Evolutionary conservation across 2,329 filamentous ascomycete genomes (phyloP), one percentile per base, ranked within the genome.

Genomic region (Phialemoniopsis sp.): DNA sequence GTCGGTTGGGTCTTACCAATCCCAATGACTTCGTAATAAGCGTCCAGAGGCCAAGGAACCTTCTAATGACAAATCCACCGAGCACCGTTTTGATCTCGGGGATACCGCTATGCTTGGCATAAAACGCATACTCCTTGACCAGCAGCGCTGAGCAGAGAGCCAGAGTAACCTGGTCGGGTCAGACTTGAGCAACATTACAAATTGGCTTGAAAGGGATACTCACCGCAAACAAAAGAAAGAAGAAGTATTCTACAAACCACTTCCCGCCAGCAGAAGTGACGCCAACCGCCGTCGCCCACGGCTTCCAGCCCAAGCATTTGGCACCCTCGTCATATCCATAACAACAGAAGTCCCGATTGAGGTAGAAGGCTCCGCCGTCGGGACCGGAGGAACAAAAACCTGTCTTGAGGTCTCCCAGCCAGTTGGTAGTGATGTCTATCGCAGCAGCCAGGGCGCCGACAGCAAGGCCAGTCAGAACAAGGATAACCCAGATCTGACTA

Each of bases 1-100:
- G 26, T 36, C 19, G n/a, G 14, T 7, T 4, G 9, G 13, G 40
- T 58, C 73, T 60, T 69, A 91, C 87, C 64, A 95, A 64, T 19
- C 93, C 93, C 32, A 97, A 62, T 2, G 89, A 94, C 59, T 97
- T 97, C 40, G 89, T 89, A 21, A 88, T 62, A 56, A 97, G 68
- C 2, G 91, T 96, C 90, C 90, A 96, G 26, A 73, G 72, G 9
- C 90, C 88, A 55, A 97, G 71, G 53, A 97, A 95, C 43, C 83
- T 79, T 44, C 83, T 78, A 45, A 98, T 96, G 26, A 98, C 84
- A 59, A 96, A 96, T 6, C 91, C 91, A 31, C 91, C 91, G 39
- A 98, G 68, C 8, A 98, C 80, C 3, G 90, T 96, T 71, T 98
- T 98, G 65, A 98, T 94, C 68, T 98, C 91, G 6, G 91, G 89